Conservation (phyloP, 2,329 filamentous ascomycete genomes). For the Arthrobotrys megalospora region DNA sequence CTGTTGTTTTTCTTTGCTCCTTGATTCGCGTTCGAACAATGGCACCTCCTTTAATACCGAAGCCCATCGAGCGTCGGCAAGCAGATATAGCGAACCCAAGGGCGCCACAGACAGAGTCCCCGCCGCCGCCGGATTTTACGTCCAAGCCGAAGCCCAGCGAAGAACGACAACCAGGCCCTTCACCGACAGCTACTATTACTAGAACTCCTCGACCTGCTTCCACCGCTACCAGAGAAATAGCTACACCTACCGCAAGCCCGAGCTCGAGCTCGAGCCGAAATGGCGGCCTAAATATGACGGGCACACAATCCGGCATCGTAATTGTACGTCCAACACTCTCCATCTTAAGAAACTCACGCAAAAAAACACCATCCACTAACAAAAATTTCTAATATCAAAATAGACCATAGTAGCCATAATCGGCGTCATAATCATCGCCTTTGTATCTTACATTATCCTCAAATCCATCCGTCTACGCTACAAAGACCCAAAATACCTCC, state of each 20-base stretch:
- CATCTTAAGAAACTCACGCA: neutral
- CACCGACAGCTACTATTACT: neutral
- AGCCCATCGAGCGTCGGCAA: conserved; percentile 28
- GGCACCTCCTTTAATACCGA: conserved; percentile 57
- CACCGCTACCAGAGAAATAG: neutral
- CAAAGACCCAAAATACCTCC: conserved; percentile 59
- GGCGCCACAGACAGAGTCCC: conserved; percentile 2
- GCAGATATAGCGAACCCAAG: neutral
- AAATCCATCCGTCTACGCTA: conserved; percentile 58
- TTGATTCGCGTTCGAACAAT: conserved; percentile 24
- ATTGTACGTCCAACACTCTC: conserved; percentile 28
- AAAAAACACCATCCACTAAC: neutral
- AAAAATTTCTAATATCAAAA: conserved; percentile 4
- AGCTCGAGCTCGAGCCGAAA: conserved; percentile 9
- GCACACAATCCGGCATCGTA: conserved; percentile 48
- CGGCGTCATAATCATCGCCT: conserved; percentile 48
- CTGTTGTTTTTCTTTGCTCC: neutral
- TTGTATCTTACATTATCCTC: conserved; percentile 47
- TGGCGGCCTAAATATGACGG: conserved; percentile 43
- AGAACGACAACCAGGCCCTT: neutral
- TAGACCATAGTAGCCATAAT: conserved; percentile 53
- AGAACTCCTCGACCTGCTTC: neutral
- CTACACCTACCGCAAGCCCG: conserved; percentile 9
- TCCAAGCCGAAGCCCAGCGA: conserved; percentile 12
- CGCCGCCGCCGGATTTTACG: neutral